Conservation (phyloP, 164 flowering plant species). For the Tinospora cordifolia region DNA sequence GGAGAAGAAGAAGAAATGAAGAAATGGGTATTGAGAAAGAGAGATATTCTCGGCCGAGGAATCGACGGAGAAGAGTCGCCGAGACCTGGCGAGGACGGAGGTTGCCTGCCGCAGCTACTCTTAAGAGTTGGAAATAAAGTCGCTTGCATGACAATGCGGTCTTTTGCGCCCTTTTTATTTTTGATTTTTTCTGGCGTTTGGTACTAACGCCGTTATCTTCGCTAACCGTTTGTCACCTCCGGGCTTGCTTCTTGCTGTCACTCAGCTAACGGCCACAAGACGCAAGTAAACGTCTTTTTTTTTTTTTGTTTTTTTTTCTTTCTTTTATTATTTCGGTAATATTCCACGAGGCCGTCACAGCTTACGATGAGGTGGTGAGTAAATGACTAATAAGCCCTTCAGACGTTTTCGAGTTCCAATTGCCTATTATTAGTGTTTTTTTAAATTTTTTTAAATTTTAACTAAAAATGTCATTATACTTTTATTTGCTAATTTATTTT, state of each 20-base stretch:
- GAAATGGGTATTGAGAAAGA: neutral
- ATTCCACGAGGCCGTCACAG: conserved; percentile 2
- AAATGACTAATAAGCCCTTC: conserved; percentile 5
- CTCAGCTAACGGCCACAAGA: conserved; percentile 22
- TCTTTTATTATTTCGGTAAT: no score
- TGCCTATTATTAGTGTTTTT: neutral
- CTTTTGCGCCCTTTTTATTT: conserved; percentile 22
- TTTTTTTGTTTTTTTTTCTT: no score
- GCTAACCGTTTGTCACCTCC: neutral
- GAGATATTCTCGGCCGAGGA: neutral
- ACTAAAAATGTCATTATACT: no score
- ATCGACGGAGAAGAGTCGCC: neutral
- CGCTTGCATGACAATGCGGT: conserved; percentile 28
- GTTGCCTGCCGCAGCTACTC: conserved; percentile 3
- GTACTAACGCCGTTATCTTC: conserved; percentile 18
- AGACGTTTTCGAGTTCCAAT: neutral
- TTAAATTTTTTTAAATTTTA: neutral
- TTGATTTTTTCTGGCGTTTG: conserved; percentile 12
- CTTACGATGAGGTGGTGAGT: no score
- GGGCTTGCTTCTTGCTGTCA: neutral
- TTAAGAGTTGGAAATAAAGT: conserved; percentile 10
- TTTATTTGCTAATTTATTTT: no score
- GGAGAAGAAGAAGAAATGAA: neutral
- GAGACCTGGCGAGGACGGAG: neutral
- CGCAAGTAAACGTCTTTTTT: conserved; percentile 16